phyloP scores from a whole-genome alignment of 371 early-diverging fungal species.

The Mortierella sp. region DNA sequence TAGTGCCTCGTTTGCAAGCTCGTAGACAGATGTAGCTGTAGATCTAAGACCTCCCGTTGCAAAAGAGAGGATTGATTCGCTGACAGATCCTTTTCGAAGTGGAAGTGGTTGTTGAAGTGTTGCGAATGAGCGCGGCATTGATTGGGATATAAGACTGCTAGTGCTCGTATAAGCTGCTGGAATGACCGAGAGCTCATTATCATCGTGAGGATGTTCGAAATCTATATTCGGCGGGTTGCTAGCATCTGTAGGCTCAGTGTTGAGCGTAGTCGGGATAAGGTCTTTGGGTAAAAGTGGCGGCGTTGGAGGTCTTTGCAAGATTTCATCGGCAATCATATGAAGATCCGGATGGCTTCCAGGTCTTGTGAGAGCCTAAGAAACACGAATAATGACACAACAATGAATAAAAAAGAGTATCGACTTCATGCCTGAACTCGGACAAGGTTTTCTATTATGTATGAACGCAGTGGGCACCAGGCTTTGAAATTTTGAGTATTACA shows the following conservation, averaged over 20 bases:
- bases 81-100: conserved; percentile 19
- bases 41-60: conserved; percentile 25
- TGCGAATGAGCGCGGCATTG: too few species aligned
- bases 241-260: too few species aligned
- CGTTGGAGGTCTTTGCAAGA: conserved; percentile 29
- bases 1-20: conserved; percentile 34
- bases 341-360: conserved; percentile 40
- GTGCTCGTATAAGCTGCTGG: too few species aligned
- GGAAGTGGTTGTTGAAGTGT: conserved; percentile 6
- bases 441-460: neutral
- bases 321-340: conserved; percentile 32
- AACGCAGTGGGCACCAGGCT: neutral
- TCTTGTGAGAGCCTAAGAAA: conserved; percentile 28
- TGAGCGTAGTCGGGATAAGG: too few species aligned
- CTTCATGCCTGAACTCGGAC: too few species aligned
- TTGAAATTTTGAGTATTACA: conserved; percentile 9
- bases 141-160: too few species aligned
- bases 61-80: conserved; percentile 27
- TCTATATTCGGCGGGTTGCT: too few species aligned
- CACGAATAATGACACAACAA: too few species aligned
- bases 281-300: conserved; percentile 7
- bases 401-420: too few species aligned
- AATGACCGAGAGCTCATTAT: too few species aligned
- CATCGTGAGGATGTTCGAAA: too few species aligned
- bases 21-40: conserved; percentile 45